Percentiles rank a stretch among this genome's conserved stretches.
phyloP scores from a whole-genome alignment of 2,329 filamentous ascomycete species.

The Diaporthe sp. region DNA sequence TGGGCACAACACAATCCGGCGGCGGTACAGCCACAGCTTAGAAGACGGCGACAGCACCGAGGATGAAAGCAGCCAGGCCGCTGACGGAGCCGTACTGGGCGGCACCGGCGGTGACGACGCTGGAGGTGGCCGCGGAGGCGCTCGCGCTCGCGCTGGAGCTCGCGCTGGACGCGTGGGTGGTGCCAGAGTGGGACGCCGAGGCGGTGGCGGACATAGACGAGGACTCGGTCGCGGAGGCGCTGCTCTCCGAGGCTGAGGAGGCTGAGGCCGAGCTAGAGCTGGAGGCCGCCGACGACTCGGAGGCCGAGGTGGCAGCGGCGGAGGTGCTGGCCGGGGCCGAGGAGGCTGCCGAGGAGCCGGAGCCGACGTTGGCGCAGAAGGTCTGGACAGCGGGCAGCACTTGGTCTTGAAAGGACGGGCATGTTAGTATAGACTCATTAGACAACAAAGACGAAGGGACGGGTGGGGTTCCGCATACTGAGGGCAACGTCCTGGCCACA shows the following conservation, averaged over 20 bases:
- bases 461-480: not conserved
- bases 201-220: not conserved
- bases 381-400: slow-evolving; percentile 26
- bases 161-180: not conserved
- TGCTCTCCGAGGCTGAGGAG: not conserved
- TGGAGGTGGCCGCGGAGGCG: not conserved
- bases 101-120: slow-evolving; percentile 16
- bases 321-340: not conserved
- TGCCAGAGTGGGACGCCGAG: not conserved
- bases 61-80: slow-evolving; percentile 23
- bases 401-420: not conserved
- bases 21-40: not conserved
- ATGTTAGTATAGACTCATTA: not conserved
- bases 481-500: slow-evolving; percentile 22
- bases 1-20: not conserved
- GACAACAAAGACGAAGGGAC: not conserved
- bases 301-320: not conserved
- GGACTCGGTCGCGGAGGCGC: not conserved
- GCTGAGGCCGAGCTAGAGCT: not conserved
- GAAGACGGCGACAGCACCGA: slow-evolving; percentile 14
- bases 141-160: not conserved
- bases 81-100: slow-evolving; percentile 23
- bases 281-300: not conserved
- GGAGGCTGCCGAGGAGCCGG: not conserved
- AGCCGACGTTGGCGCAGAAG: slow-evolving; percentile 20